Base-by-base conservation (phyloP, 257 asterid genomes). In the Lycium barbarum region DNA sequence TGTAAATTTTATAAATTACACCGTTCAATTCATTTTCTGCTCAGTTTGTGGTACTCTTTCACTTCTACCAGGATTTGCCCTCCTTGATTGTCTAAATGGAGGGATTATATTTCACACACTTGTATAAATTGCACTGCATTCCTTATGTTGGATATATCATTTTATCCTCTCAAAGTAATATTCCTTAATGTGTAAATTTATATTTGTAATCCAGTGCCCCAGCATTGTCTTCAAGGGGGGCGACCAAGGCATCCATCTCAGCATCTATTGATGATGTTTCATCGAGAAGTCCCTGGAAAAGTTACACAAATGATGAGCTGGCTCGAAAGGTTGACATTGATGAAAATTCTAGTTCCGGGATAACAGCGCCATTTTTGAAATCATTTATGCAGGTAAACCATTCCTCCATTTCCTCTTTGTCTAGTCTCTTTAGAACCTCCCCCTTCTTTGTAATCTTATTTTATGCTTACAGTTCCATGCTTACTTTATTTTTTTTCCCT, bases 301-400 rank as follows among this genome's bases (percentile, higher is more conserved):
- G 91, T 87, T 93, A 89, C 85, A 80, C 91, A 58, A 88, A 83
- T 86, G 97, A 93, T 55, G 99, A 93, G 85, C 89, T 92, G 17
- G 86, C 94, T 54, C 93, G 93, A 79, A 93, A 86, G 84, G 90
- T 88, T 79, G 95, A 93, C 83, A 86, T 83, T 7, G 97, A 95
- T 67, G 98, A 97, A 83, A 91, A 90, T 91, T 88, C 95, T 4
- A 88, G 94, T 88, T 90, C 94, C 84, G 99, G 98, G 86, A 92
- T 95, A 88, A 97, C 99, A 65, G 91, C 99, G 5, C 99, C 99
- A 26, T 92, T 95, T 87, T 90, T 97, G 83, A 95, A 92, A 93
- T 97, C 98, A 84, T 97, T 97, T 90, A 97, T 95, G 99, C 98
- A 97, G 98, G 99, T 94, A 87, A 62, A 26, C 5, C 26, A 7